Evolutionary conservation across 257 asterid genomes (phyloP).

Genomic region (Solanum clarkiae): DNA sequence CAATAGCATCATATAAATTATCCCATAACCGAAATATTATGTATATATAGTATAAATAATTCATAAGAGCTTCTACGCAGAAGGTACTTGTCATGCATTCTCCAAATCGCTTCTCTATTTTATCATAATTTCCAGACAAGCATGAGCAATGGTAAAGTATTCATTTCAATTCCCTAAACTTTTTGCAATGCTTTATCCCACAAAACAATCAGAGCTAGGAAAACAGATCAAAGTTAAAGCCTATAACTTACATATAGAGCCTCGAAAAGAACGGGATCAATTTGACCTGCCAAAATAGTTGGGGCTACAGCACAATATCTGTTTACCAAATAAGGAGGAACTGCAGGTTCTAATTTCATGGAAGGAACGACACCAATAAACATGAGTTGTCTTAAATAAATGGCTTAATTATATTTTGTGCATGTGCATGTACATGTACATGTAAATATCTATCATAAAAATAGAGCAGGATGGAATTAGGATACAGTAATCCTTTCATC

Average conservation of each 20-base stretch:
- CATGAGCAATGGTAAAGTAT: not conserved
- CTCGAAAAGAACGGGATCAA: conserved; percentile 89
- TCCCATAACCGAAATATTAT: not conserved
- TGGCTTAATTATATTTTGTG: not conserved
- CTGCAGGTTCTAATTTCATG: conserved; percentile 1
- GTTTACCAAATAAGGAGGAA: conserved; percentile 19
- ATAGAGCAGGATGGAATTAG: conserved; percentile 3
- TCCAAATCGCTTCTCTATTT: not conserved
- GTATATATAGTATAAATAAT: not conserved
- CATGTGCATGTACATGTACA: not conserved
- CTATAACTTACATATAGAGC: conserved; percentile 78
- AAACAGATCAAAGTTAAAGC: not conserved
- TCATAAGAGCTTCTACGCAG: not conserved
- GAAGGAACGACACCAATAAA: not conserved
- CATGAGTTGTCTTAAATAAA: not conserved
- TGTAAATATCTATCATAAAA: not conserved
- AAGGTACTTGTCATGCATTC: not conserved
- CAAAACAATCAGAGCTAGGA: not conserved
- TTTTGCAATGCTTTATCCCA: not conserved
- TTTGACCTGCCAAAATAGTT: conserved; percentile 77
- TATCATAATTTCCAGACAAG: not conserved
- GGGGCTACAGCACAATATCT: conserved; percentile 91
- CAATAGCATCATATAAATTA: not conserved
- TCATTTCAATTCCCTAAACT: not conserved
- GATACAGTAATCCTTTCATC: conserved; percentile 80